phyloP scores from a whole-genome alignment of 1,284 basidiomycete species.

The Rugosomyces carneus region DNA sequence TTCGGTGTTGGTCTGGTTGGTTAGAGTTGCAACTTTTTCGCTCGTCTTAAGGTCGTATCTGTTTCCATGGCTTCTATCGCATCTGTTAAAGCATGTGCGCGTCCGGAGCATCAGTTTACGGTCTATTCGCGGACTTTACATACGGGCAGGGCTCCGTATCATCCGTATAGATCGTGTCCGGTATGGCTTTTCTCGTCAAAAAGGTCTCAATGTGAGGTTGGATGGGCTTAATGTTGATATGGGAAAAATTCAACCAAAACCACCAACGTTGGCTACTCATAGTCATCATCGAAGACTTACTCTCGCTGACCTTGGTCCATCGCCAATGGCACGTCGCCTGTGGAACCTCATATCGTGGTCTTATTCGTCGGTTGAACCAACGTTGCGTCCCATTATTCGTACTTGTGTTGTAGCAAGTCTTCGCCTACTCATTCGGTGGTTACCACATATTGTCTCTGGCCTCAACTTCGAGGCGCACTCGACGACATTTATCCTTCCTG shows the following conservation, averaged over 20 bases:
- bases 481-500: constrained; percentile 43
- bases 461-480: constrained; percentile 61
- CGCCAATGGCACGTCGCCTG: constrained; percentile 43
- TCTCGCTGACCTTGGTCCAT: constrained; percentile 47
- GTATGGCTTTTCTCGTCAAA: constrained; percentile 46
- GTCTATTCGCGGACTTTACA: constrained; percentile 69
- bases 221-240: constrained; percentile 56
- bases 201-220: constrained; percentile 52
- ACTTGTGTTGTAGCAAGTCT: constrained; percentile 45
- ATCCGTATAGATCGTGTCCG: constrained; percentile 63
- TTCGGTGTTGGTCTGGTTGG: constrained; percentile 37
- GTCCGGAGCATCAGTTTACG: constrained; percentile 67
- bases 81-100: constrained; percentile 54
- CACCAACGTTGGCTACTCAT: constrained; percentile 14
- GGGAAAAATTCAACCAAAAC: constrained; percentile 23
- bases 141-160: constrained; percentile 46
- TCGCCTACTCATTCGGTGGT: constrained; percentile 53
- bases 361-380: constrained; percentile 49
- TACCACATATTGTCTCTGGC: constrained; percentile 59
- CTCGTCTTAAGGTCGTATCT: constrained; percentile 59
- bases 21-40: constrained; percentile 45
- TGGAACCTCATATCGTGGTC: constrained; percentile 40
- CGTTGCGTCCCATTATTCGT: constrained; percentile 55
- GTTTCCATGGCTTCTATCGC: constrained; percentile 53
- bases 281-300: constrained; percentile 40